phyloP scores from a whole-genome alignment of 2,329 filamentous ascomycete genomes.

The Hortaea werneckii region DNA sequence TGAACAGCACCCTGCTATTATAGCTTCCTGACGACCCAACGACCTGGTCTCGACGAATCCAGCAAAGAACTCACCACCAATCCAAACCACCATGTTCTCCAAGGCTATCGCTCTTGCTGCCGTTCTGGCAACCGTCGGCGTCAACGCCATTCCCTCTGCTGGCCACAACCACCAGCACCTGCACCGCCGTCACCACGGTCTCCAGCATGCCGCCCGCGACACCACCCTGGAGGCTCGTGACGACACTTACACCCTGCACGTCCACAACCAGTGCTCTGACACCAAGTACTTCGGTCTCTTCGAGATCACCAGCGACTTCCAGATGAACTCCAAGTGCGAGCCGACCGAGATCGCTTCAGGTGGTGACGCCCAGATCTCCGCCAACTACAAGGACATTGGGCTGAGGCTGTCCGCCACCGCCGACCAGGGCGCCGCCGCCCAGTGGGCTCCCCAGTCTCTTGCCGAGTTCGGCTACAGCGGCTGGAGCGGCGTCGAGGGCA shows the following conservation, averaged over 20 bases:
- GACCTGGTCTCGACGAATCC: neutral
- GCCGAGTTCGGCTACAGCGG: conserved; percentile 22
- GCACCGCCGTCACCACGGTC: neutral
- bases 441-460: conserved; percentile 19
- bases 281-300: conserved; percentile 20
- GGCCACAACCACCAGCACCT: neutral
- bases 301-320: conserved; percentile 14
- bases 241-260: conserved; percentile 18
- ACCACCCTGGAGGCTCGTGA: conserved; percentile 4
- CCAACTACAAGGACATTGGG: conserved; percentile 16
- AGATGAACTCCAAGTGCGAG: conserved; percentile 14
- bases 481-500: conserved; percentile 12
- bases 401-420: conserved; percentile 21
- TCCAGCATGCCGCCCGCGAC: neutral
- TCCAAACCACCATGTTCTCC: neutral
- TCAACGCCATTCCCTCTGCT: neutral
- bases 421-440: conserved; percentile 15
- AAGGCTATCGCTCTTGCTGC: neutral
- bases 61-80: neutral
- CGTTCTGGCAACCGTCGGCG: neutral
- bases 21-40: neutral
- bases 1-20: neutral
- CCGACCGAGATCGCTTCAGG: conserved; percentile 11
- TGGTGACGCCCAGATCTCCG: conserved; percentile 8
- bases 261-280: conserved; percentile 19